phyloP scores from a whole-genome alignment of 179 eudicot genomes.

The Silene noctiflora region DNA sequence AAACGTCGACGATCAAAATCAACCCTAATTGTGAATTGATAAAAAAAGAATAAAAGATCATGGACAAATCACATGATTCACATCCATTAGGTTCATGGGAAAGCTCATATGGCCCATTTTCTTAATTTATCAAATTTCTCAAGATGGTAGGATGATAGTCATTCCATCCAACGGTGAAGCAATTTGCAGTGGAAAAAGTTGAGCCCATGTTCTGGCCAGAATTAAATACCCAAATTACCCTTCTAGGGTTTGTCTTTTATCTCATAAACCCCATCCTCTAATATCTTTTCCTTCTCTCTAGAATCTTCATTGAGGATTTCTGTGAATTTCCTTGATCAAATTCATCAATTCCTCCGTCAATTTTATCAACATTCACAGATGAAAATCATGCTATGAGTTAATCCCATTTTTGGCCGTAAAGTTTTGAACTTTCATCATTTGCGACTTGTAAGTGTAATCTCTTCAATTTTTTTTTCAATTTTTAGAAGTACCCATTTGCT shows the following conservation, averaged over 20 bases:
- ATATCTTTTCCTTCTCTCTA: constrained; percentile 12
- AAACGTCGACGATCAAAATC: too few relatives aligned
- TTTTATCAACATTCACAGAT: constrained; percentile 1
- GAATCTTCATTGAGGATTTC: constrained; percentile 13
- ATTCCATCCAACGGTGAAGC: background rate
- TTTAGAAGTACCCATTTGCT: constrained; percentile 3
- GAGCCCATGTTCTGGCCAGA: constrained; percentile 8
- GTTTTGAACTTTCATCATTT: constrained; percentile 22
- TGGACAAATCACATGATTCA: too few relatives aligned
- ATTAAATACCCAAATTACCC: background rate
- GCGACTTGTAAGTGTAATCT: constrained; percentile 33
- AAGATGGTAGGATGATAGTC: too few relatives aligned
- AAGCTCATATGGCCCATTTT: too few relatives aligned
- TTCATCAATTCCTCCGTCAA: background rate
- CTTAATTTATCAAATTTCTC: too few relatives aligned
- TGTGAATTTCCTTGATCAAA: constrained; percentile 1
- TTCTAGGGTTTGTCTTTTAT: constrained; percentile 27
- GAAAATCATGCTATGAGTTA: constrained; percentile 2
- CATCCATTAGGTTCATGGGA: too few relatives aligned
- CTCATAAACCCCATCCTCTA: constrained; percentile 25
- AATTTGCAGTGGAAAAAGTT: background rate
- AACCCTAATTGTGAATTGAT: too few relatives aligned
- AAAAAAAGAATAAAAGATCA: too few relatives aligned
- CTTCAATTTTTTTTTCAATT: background rate
- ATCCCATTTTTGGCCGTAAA: constrained; percentile 16